Evolutionary conservation across 352 stramenopile species (phyloP).

Genomic region (Thalassiosira exigua): DNA sequence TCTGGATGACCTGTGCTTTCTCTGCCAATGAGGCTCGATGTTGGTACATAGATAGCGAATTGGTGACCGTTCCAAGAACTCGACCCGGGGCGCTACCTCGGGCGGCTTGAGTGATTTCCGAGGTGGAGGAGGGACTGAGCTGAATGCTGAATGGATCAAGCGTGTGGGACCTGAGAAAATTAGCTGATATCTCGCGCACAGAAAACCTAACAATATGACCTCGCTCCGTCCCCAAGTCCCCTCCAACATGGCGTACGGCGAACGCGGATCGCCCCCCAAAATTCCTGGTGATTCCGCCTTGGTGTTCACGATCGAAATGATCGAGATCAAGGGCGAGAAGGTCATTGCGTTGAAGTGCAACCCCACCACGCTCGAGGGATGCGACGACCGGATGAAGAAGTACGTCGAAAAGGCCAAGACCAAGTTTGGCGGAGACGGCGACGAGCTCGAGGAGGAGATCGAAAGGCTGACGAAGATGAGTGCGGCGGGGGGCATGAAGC

Average conservation of each 20-base stretch:
- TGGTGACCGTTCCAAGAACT: no score
- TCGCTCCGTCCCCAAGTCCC: no score
- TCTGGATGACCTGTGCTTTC: no score
- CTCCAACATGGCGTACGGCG: slow-evolving; percentile 93
- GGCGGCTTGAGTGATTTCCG: no score
- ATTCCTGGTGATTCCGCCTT: slow-evolving; percentile 94
- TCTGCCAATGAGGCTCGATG: no score
- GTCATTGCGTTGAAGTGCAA: slow-evolving; percentile 65
- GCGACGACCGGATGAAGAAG: slow-evolving; percentile 72
- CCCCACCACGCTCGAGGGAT: slow-evolving; percentile 58
- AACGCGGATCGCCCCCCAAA: slow-evolving; percentile 90
- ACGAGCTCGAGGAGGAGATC: slow-evolving; percentile 63
- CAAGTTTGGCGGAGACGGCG: slow-evolving; percentile 58
- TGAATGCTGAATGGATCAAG: no score
- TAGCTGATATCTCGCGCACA: no score
- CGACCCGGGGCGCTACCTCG: no score
- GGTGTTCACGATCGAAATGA: slow-evolving; percentile 97
- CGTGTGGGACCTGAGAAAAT: no score
- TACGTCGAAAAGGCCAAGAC: slow-evolving; percentile 73
- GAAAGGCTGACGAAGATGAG: slow-evolving; percentile 47
- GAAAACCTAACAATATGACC: no score
- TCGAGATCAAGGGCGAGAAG: slow-evolving; percentile 89
- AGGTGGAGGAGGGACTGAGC: no score
- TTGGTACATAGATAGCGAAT: no score
- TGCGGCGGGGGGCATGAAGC: slow-evolving; percentile 53